These are phyloP conservation scores for Oryza australiensis DNA, from an alignment of 176 grass and related monocot genomes.

Conservation along the genomic window DNA sequence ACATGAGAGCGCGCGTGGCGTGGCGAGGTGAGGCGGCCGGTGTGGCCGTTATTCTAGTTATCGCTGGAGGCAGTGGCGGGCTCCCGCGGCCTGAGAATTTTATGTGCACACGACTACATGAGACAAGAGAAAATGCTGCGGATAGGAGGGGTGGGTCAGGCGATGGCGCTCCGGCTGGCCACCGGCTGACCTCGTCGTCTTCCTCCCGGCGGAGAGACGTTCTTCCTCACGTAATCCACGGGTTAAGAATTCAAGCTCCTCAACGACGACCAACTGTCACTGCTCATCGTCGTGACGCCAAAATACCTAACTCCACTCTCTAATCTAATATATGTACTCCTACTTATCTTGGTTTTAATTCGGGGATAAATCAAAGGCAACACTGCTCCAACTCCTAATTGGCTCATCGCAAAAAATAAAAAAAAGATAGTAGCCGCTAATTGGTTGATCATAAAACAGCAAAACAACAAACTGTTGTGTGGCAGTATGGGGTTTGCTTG, in stretches of 20 bases:
- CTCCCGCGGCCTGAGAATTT: conserved; percentile 27
- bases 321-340: not conserved
- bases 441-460: not conserved
- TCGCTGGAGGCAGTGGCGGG: not conserved
- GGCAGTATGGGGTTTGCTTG: not conserved
- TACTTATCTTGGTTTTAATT: not conserved
- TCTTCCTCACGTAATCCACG: conserved; percentile 42
- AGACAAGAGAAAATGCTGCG: not conserved
- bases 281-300: not conserved
- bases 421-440: too few species aligned
- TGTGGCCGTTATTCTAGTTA: conserved; percentile 54
- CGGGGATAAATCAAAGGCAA: not conserved
- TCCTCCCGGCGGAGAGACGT: not conserved
- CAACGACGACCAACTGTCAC: conserved; percentile 21
- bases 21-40: not conserved
- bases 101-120: not conserved
- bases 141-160: conserved; percentile 29
- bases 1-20: conserved; percentile 34
- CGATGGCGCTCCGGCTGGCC: conserved; percentile 28
- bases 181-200: conserved; percentile 43
- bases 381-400: not conserved
- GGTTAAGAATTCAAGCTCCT: not conserved
- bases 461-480: not conserved
- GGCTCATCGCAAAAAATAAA: too few species aligned
- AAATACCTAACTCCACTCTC: not conserved